A percentile compares a stretch with the other conserved stretches of the same genome.
Evolutionary conservation across 805 yeast genomes (phyloP).

Genomic region (Komagataella phaffii): DNA sequence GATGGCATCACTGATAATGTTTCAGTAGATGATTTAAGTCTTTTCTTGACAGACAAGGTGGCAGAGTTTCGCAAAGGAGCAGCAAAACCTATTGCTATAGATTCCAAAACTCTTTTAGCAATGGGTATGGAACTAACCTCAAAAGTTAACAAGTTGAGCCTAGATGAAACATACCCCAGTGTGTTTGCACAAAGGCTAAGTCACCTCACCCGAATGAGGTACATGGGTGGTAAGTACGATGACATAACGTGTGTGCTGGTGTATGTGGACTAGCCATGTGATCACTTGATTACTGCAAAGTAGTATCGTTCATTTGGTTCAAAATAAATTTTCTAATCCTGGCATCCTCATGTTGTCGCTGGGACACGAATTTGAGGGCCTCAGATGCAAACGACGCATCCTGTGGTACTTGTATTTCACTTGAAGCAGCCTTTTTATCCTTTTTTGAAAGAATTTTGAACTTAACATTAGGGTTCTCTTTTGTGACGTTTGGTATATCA

Average conservation of each 20-base stretch:
- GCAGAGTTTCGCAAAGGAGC: neutral
- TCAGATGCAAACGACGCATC: neutral
- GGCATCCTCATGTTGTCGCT: neutral
- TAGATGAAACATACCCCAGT: constrained; percentile 63
- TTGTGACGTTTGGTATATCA: neutral
- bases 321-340: neutral
- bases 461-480: neutral
- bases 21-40: constrained; percentile 54
- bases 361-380: neutral
- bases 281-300: neutral
- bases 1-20: constrained; percentile 92
- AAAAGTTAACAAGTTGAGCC: constrained; percentile 55
- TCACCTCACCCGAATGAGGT: constrained; percentile 29
- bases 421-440: neutral
- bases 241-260: constrained; percentile 80
- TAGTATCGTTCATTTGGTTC: neutral
- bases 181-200: constrained; percentile 76
- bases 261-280: constrained; percentile 26
- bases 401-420: neutral
- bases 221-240: constrained; percentile 90
- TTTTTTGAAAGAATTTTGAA: neutral
- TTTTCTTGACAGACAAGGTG: constrained; percentile 43
- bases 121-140: constrained; percentile 33
- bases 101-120: constrained; percentile 19
- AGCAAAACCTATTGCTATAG: constrained; percentile 17